Evolutionary conservation across 164 flowering plant genomes (phyloP), one percentile per base, ranked within the genome.

Genomic region (Platanus orientalis): DNA sequence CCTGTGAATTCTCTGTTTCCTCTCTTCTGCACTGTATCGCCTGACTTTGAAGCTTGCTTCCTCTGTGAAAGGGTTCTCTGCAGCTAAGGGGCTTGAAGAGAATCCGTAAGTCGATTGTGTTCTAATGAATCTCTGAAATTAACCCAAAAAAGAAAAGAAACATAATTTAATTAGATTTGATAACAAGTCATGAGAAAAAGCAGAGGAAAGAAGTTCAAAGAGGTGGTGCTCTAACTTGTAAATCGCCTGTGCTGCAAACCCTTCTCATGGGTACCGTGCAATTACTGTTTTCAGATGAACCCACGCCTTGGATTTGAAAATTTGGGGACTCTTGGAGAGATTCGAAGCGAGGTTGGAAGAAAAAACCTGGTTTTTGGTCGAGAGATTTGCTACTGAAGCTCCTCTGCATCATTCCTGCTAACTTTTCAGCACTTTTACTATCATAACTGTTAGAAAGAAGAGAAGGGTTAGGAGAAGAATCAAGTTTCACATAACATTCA

Each of bases 231-330:
- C 64, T 63, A 9, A 90, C 97, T 54, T 82, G 85, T 60, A 92
- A 78, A 66, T 92, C 97, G 48, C 96, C 96, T 3, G 97, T 79
- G 79, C 96, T 89, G 72, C 74, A 87, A 36, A 73, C 90, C 76
- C 84, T 77, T 63, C 97, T 85, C 78, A 89, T 74, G 53, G 81
- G 72, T 23, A 79, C 78, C 1, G 54, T 23, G 1, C 73, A 64
- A 30, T 74, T 71, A 51, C 66, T 56, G 69, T 47, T 68, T 60
- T 83, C 82, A 7, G 82, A 76, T 0, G 82, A 77, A 52, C 72
- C 63, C 54, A 72, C 21, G 30, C 69, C 40, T 27, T 77, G 87
- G 40, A 50, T 50, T 25, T 72, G 75, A 40, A 76, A 65, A 68
- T 28, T 69, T 0, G 76, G 75, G 0, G 67, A 44, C 23, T 86